phyloP scores from a whole-genome alignment of 116 monocot genomes.

The Trichopus zeylanicus region DNA sequence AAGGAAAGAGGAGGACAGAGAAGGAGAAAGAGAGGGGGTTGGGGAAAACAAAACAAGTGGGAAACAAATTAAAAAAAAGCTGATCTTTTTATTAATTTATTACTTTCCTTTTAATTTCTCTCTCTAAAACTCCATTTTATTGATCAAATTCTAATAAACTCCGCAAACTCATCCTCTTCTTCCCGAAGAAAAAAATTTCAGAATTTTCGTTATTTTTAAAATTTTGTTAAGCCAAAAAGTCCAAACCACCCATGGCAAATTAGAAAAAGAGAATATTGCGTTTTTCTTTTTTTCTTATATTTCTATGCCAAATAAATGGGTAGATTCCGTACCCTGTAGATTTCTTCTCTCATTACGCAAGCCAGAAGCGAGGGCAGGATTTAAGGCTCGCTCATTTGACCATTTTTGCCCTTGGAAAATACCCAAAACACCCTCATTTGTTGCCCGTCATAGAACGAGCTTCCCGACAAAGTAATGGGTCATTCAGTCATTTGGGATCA shows the following conservation, averaged over 20 bases:
- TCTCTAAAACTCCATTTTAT: neutral
- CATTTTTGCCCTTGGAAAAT: neutral
- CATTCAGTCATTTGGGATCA: slow-evolving; percentile 1
- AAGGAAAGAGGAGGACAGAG: neutral
- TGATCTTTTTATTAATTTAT: slow-evolving; percentile 1
- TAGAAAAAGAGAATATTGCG: neutral
- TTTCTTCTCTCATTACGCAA: no score
- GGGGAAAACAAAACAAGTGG: neutral
- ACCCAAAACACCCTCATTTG: neutral
- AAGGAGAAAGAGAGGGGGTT: slow-evolving; percentile 1
- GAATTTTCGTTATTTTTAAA: no score
- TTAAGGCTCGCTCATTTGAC: neutral
- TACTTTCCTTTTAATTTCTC: neutral
- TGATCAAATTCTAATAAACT: no score
- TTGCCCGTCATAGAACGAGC: no score
- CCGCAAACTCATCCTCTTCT: no score
- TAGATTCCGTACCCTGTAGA: slow-evolving; percentile 5
- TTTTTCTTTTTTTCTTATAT: neutral
- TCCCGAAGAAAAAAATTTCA: no score
- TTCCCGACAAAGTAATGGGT: no score
- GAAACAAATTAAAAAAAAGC: slow-evolving; percentile 7
- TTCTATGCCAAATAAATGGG: slow-evolving; percentile 1
- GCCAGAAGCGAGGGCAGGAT: neutral
- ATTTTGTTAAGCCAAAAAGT: no score
- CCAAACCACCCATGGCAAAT: no score